A percentile compares a stretch with the other conserved stretches of the same genome.
Evolutionary conservation across 2,329 filamentous ascomycete species (phyloP).

Genomic region (Fusarium torulosum): DNA sequence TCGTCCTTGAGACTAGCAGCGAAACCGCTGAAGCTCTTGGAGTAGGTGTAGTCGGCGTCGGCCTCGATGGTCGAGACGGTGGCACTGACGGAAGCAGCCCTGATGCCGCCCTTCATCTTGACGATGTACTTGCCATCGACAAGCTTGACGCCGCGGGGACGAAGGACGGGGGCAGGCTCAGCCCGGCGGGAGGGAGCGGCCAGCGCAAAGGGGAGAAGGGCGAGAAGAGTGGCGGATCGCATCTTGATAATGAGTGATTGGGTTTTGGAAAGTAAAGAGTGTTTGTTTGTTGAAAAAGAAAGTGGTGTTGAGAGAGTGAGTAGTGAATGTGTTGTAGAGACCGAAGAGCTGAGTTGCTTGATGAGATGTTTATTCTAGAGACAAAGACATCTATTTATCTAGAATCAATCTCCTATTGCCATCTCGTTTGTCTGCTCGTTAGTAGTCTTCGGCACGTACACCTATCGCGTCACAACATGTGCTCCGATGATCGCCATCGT

Average conservation of each 20-base stretch:
- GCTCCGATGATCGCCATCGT: slow-evolving; percentile 29
- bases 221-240: slow-evolving; percentile 52
- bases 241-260: slow-evolving; percentile 45
- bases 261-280: slow-evolving; percentile 11
- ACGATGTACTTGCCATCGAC: slow-evolving; percentile 56
- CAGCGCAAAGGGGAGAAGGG: slow-evolving; percentile 51
- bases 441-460: slow-evolving; percentile 20
- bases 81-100: slow-evolving; percentile 39
- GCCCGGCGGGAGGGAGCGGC: slow-evolving; percentile 51
- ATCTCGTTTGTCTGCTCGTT: slow-evolving; percentile 9
- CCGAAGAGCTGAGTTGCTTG: slow-evolving; percentile 37
- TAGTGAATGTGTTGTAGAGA: slow-evolving; percentile 20
- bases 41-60: slow-evolving; percentile 51
- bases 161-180: slow-evolving; percentile 52
- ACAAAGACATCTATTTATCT: slow-evolving; percentile 38
- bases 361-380: slow-evolving; percentile 10
- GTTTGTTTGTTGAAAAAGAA: slow-evolving; percentile 6
- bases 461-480: slow-evolving; percentile 35
- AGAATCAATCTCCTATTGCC: background rate
- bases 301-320: slow-evolving; percentile 27
- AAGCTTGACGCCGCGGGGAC: slow-evolving; percentile 49
- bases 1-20: slow-evolving; percentile 46
- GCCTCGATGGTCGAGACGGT: slow-evolving; percentile 49
- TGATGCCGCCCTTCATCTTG: slow-evolving; percentile 50
- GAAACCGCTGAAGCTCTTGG: slow-evolving; percentile 46